These are phyloP conservation scores for Phytophthora palmivora DNA, from an alignment of 352 stramenopile genomes.

Conservation along the genomic window DNA sequence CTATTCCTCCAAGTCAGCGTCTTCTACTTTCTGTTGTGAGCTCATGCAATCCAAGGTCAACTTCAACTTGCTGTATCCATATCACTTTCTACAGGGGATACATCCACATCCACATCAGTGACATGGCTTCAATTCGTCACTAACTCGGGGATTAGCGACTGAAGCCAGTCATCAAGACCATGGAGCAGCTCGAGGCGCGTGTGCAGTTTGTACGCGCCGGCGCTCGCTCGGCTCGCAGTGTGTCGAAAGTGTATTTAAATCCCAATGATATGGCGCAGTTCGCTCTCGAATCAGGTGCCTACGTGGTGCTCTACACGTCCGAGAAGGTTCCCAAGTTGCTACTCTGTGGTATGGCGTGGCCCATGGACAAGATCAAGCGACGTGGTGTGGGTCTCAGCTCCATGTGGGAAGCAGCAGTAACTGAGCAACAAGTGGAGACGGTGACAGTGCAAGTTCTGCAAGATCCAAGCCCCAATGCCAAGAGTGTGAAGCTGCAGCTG, in stretches of 20 bases:
- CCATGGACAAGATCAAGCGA: slow-evolving; percentile 78
- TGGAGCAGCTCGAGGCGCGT: slow-evolving; percentile 39
- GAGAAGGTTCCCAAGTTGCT: slow-evolving; percentile 37
- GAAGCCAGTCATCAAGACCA: slow-evolving; percentile 21
- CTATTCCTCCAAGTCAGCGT: slow-evolving; percentile 18
- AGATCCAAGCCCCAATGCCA: slow-evolving; percentile 24
- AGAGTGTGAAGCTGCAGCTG: slow-evolving; percentile 43
- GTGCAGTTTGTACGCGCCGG: slow-evolving; percentile 72
- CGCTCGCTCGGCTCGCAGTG: slow-evolving; percentile 56
- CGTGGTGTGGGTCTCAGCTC: slow-evolving; percentile 65
- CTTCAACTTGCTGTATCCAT: slow-evolving; percentile 5
- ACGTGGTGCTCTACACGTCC: slow-evolving; percentile 41
- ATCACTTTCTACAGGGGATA: slow-evolving; percentile 25
- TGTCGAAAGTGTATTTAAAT: slow-evolving; percentile 79
- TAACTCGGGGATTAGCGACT: slow-evolving; percentile 22
- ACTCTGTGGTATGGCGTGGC: slow-evolving; percentile 71
- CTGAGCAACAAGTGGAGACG: slow-evolving; percentile 23
- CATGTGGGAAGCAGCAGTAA: slow-evolving; percentile 71
- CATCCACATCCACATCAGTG: slow-evolving; percentile 4
- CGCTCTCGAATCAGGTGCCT: slow-evolving; percentile 46
- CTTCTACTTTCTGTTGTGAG: slow-evolving; percentile 28
- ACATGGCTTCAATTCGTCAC: slow-evolving; percentile 5
- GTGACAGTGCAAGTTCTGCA: slow-evolving; percentile 40
- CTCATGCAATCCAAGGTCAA: neutral
- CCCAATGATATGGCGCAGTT: slow-evolving; percentile 55